A percentile compares a stretch with the other conserved stretches of the same genome.
phyloP scores from a whole-genome alignment of 129 eudicot genomes.

The Solidago caesia region DNA sequence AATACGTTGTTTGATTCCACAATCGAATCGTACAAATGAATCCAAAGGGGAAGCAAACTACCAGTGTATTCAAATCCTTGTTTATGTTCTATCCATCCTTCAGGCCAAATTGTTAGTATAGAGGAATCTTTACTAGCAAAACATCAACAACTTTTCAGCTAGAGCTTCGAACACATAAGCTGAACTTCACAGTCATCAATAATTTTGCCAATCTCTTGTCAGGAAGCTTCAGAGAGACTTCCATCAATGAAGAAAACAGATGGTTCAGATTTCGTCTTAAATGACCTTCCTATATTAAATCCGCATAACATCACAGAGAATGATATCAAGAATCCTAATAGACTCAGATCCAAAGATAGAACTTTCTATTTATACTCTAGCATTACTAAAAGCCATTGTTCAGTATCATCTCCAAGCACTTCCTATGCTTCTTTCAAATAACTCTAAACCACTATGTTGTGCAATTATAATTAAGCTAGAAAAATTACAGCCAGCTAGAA shows the following conservation, averaged over 20 bases:
- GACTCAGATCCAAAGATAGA: neutral
- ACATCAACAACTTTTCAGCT: no score
- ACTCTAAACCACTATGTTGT: neutral
- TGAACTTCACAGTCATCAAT: neutral
- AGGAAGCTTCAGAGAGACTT: neutral
- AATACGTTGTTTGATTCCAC: no score
- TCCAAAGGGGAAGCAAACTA: no score
- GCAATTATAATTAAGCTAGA: neutral
- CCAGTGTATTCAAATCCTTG: no score
- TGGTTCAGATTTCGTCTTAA: neutral
- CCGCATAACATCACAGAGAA: neutral
- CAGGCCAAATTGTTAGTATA: no score
- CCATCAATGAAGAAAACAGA: neutral
- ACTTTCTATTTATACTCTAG: neutral
- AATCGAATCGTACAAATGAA: no score
- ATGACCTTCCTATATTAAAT: neutral
- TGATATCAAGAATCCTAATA: slow-evolving; percentile 1
- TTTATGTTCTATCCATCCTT: no score
- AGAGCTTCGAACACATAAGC: neutral
- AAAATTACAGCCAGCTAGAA: slow-evolving; percentile 12
- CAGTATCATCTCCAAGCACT: neutral
- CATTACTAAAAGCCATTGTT: neutral
- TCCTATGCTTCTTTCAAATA: neutral
- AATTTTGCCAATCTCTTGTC: neutral
- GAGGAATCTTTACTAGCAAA: no score